Percentiles rank a stretch among this genome's conserved stretches.
Conservation (phyloP, 768 basidiomycete genomes). For the Podaxis rugospora region DNA sequence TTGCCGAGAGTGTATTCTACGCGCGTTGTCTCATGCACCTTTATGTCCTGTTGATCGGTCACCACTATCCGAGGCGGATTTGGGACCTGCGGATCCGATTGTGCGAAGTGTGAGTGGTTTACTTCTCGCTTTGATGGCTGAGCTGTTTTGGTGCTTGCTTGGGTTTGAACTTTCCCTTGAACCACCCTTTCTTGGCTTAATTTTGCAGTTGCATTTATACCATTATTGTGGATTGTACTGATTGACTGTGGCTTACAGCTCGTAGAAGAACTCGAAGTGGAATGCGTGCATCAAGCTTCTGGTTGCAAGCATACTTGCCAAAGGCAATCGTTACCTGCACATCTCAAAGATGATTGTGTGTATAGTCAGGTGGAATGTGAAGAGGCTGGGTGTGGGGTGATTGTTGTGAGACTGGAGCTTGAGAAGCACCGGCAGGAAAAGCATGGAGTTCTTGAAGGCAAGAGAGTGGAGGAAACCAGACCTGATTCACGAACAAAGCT, state of each 20-base stretch:
- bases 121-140: background rate
- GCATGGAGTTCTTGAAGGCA: slow-evolving; percentile 13
- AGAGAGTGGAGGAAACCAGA: no score
- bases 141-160: no score
- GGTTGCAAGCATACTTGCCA: slow-evolving; percentile 67
- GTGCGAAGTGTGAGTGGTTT: slow-evolving; percentile 59
- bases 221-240: slow-evolving; percentile 2
- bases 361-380: slow-evolving; percentile 52
- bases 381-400: slow-evolving; percentile 39
- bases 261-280: slow-evolving; percentile 77
- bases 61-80: slow-evolving; percentile 50
- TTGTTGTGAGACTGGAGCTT: slow-evolving; percentile 41
- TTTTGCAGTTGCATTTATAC: background rate
- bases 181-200: no score
- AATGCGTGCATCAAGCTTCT: slow-evolving; percentile 54
- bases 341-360: slow-evolving; percentile 58
- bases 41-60: slow-evolving; percentile 87
- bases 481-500: background rate
- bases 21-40: slow-evolving; percentile 59
- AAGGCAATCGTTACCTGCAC: slow-evolving; percentile 58
- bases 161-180: no score
- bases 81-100: slow-evolving; percentile 68
- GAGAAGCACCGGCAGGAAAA: slow-evolving; percentile 21
- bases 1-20: slow-evolving; percentile 75
- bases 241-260: slow-evolving; percentile 39